Base-by-base conservation (phyloP, 352 stramenopile genomes). In the Phytophthora litchii region DNA sequence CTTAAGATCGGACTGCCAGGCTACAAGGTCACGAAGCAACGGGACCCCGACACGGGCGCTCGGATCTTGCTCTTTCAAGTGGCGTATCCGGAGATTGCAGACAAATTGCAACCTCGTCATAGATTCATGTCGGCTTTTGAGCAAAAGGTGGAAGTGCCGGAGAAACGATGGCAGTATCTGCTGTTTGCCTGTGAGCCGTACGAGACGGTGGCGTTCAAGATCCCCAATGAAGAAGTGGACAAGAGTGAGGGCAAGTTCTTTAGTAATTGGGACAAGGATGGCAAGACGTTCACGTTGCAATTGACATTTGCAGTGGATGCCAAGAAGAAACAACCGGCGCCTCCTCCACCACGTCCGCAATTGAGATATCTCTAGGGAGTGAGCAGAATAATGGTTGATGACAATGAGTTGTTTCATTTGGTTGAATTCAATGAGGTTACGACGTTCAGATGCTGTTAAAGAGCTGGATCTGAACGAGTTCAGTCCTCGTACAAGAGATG, bases 41-140 rank as follows among this genome's bases (percentile, higher is more conserved):
- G 78, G 4, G 92, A 97, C 36, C 80, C 91, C 0, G 76, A 91
- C 53, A 92, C 83, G 6, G 83, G 80, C 12, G 90, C 94, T 16
- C 73, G 88, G 19, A 90, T 94, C 21, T 67, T 98, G 3, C 65
- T 97, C 10, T 98, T 98, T 76, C 89, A 98, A 72, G 79, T 99
- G 41, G 83, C 94, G 60, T 99, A 99, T 74, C 97, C 97, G 10
- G 94, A 99, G 58, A 92, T 98, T 41, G 93, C 97, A 19, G 63
- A 87, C 17, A 88, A 92, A 35, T 53, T 97, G 19, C 96, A 99
- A 78, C 98, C 98, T 19, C 85, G 97, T 10, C 96, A 99, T 75
- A 86, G 98, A 32, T 99, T 99, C 84, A 99, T 99, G 97, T 98
- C 87, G 51, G 89, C 97, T n/a, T 99, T 98, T 75, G 97, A 99